Base-by-base conservation (phyloP, 441 rosid genomes). In the Rhodomyrtus psidioides region DNA sequence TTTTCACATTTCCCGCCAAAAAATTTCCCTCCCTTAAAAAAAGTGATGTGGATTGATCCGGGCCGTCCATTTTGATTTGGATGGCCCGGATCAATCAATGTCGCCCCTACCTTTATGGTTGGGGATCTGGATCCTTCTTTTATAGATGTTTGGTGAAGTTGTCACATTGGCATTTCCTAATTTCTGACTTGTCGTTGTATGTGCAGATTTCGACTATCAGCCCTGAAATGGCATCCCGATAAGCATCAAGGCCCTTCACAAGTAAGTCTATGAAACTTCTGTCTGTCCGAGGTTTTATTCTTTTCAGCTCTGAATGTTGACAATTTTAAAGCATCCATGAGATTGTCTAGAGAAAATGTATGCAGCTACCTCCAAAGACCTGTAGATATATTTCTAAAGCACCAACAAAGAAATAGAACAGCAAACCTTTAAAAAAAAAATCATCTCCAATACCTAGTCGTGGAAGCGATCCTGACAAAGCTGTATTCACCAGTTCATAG, bases 201-300 rank as follows among this genome's bases (percentile, higher is more conserved):
- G 85, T 86, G 88, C 93, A 97, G 98, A 26, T 97, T 93, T 84
- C 94, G 96, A 30, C 59, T 87, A 28, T 86, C 94, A 14, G 98
- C 98, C 86, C 88, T 95, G 81, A 97, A 93, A 88, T 96, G 99
- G 98, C 99, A 96, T 91, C 99, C 99, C 4, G 98, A 97, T 90
- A 96, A 90, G 90, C 95, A 95, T 85, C 96, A 93, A 81, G 97
- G 95, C 56, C 85, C 93, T 88, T 89, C 94, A 85, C 95, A 94
- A 95, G 97, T 95, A 59, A 82, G 93, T 88, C 12, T 53, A 55
- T 82, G 19, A 65, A 70, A 57, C 79, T 82, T 62, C 14, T 74
- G 44, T 79, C 28, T 24, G 44, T 79, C 28, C 15, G 70, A 19
- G 57, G 54, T 85, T 56, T 85, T 53, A 57, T 19, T 56, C 27